Evolutionary conservation across 257 asterid species (phyloP), one percentile per base, ranked within the genome.

Genomic region (Solanum etuberosum): DNA sequence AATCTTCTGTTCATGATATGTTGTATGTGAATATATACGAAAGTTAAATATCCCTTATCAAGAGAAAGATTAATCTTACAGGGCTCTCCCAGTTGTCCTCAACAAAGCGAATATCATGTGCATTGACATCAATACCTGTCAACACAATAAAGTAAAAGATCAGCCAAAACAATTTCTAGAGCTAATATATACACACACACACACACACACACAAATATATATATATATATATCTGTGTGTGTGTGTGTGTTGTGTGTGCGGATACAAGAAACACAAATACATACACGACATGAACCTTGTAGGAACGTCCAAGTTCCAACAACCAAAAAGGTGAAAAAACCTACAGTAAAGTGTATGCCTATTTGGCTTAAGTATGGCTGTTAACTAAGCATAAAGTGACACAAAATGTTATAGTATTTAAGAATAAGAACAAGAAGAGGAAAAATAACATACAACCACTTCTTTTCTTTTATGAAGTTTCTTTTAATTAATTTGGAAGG

Each of bases 1-100:
- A 71, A 38, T 71, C 23, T 32, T 71, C 38, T 32, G 43, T 71
- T 14, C 77, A n/a, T 68, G 48, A 83, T 87, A 32, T 80, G 74
- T 81, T 48, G 78, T 37, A 72, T 61, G 83, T 87, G 13, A 31
- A 83, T 81, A 59, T 38, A 67, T 42, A 83, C 59, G 46, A 80
- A 80, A 16, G 20, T 78, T 46, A 29, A 38, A 40, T 38, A 38
- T 76, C 34, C 23, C 57, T 76, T 23, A 46, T 87, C 63, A 87
- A 88, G 35, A 82, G 74, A 89, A 72, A 77, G 86, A 91, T 35
- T 77, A 87, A 85, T 86, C 96, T 93, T 92, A 97, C 99, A 94
- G 99, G 99, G 87, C 99, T 97, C 92, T 97, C 99, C 99, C 99
- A 97, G 85, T 97, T 97, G 93, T 97, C 99, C 93, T 97, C 99